Conservation (phyloP, 2,329 filamentous ascomycete genomes). For the Nemania diffusa region DNA sequence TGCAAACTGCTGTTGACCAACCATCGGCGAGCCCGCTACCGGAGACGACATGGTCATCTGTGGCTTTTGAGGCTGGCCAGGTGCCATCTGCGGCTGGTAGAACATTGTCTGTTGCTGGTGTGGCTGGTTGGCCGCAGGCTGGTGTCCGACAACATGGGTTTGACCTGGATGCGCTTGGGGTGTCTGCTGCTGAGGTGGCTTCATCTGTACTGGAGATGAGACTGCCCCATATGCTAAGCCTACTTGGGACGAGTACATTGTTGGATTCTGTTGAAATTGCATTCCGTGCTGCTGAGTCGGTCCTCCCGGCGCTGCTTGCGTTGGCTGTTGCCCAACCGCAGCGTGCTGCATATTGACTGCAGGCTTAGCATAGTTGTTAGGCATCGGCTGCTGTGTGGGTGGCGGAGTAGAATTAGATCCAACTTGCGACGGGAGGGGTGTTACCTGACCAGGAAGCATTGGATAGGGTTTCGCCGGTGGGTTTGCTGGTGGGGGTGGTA, state of each 20-base stretch:
- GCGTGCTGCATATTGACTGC: constrained; percentile 28
- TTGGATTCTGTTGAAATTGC: constrained; percentile 23
- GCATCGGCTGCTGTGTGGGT: constrained; percentile 20
- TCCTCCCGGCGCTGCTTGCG: constrained; percentile 22
- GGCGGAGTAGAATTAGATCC: constrained; percentile 36
- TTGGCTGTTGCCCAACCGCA: constrained; percentile 30
- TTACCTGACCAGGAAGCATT: constrained; percentile 48
- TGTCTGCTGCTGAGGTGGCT: constrained; percentile 37
- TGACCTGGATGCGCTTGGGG: background rate
- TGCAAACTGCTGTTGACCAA: constrained; percentile 6
- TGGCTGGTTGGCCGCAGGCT: constrained; percentile 1
- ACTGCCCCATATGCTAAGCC: constrained; percentile 13
- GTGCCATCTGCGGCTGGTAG: constrained; percentile 1
- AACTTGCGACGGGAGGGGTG: constrained; percentile 45
- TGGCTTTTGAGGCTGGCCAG: background rate
- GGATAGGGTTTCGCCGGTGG: constrained; percentile 42
- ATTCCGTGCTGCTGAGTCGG: constrained; percentile 4
- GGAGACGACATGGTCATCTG: constrained; percentile 8
- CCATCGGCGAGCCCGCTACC: background rate
- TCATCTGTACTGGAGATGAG: constrained; percentile 30
- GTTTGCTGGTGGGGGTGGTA: constrained; percentile 12
- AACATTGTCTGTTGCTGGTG: constrained; percentile 6
- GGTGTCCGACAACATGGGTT: constrained; percentile 17
- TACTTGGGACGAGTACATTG: constrained; percentile 23
- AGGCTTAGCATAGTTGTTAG: constrained; percentile 26